These are phyloP conservation scores for Plenodomus tracheiphilus DNA, from an alignment of 2,329 filamentous ascomycete genomes.

Conservation along the genomic window DNA sequence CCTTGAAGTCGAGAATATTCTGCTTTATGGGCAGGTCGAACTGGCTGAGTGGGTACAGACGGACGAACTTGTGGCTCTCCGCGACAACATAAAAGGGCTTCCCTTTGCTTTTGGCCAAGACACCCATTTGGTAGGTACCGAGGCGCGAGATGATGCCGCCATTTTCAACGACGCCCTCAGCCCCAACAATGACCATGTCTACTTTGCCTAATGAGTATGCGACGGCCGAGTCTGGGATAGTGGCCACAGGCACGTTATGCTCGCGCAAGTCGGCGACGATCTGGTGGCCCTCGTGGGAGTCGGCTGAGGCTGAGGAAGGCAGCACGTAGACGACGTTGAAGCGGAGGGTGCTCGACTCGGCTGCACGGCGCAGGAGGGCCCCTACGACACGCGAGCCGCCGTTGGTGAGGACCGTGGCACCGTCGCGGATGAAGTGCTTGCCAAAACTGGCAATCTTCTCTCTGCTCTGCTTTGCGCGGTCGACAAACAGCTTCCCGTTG, in stretches of 20 bases:
- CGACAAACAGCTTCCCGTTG: constrained; percentile 85
- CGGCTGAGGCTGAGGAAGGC: constrained; percentile 35
- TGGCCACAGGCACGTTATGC: constrained; percentile 79
- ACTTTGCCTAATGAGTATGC: constrained; percentile 79
- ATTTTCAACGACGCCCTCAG: constrained; percentile 90
- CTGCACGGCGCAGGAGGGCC: constrained; percentile 73
- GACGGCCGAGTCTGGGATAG: constrained; percentile 73
- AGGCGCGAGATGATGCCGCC: constrained; percentile 89
- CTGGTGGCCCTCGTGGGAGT: constrained; percentile 63
- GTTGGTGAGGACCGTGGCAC: constrained; percentile 82
- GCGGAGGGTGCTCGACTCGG: constrained; percentile 65
- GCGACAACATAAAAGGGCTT: constrained; percentile 88
- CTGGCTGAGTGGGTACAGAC: constrained; percentile 81
- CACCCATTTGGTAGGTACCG: constrained; percentile 83
- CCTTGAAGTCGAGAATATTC: constrained; percentile 73
- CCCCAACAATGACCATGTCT: constrained; percentile 67
- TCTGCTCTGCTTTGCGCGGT: constrained; percentile 81
- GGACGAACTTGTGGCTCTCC: constrained; percentile 96
- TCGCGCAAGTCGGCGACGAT: constrained; percentile 72
- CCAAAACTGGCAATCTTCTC: constrained; percentile 82
- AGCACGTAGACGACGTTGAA: constrained; percentile 80
- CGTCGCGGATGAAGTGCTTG: constrained; percentile 76
- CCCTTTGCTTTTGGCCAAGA: constrained; percentile 72
- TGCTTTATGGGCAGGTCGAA: constrained; percentile 81
- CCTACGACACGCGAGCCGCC: constrained; percentile 85